phyloP scores from a whole-genome alignment of 2,329 filamentous ascomycete genomes.

The Sclerotinia spermophila region DNA sequence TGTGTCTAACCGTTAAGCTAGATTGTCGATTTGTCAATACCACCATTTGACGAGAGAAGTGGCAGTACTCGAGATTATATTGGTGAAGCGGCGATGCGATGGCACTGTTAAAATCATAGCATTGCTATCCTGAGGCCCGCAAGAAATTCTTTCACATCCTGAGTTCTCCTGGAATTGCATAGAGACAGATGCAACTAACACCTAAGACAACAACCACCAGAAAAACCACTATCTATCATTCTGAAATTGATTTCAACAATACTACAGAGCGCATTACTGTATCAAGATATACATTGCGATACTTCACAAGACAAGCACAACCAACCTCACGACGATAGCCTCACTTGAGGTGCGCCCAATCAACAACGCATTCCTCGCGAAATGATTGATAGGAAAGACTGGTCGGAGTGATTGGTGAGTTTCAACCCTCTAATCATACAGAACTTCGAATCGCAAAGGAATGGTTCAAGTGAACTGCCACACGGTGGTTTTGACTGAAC shows the following conservation, averaged over 20 bases:
- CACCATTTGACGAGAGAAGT: neutral
- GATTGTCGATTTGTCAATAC: slow-evolving; percentile 3
- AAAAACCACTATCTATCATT: neutral
- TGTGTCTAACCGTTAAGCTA: neutral
- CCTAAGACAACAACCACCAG: neutral
- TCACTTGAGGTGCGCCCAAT: neutral
- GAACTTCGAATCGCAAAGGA: neutral
- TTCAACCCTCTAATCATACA: neutral
- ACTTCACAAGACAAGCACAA: neutral
- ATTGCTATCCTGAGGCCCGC: neutral
- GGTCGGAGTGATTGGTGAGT: neutral
- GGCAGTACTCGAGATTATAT: neutral
- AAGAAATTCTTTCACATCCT: neutral
- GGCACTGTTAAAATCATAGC: neutral
- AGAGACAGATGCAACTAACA: neutral
- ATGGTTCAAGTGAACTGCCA: neutral
- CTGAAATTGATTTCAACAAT: neutral
- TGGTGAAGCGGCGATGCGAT: neutral
- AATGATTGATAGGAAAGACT: neutral
- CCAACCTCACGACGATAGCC: neutral
- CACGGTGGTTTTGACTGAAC: neutral
- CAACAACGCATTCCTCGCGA: neutral
- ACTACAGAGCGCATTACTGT: neutral
- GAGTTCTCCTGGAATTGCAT: neutral
- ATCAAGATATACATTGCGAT: neutral